Evolutionary conservation across 2,329 filamentous ascomycete genomes (phyloP).

Genomic region (Ophiostoma novo-ulmi): DNA sequence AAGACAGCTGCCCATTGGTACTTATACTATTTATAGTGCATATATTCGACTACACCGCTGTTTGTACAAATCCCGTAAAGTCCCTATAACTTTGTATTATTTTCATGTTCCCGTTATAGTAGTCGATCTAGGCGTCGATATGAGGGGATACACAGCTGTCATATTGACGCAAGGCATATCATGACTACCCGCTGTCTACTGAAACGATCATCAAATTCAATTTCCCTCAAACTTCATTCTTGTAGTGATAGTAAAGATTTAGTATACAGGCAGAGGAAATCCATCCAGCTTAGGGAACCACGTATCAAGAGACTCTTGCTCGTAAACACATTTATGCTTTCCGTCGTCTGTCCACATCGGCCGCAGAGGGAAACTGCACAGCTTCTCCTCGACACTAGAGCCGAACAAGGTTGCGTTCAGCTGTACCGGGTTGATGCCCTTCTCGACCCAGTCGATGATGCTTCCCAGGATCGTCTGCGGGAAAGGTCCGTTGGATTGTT

Average conservation of each 20-base stretch:
- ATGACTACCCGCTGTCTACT: background rate
- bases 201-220: background rate
- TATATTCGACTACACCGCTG: too few species aligned
- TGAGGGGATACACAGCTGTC: background rate
- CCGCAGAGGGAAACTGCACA: background rate
- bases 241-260: background rate
- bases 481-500: background rate
- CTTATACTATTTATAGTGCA: too few species aligned
- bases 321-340: background rate
- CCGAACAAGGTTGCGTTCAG: background rate
- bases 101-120: too few species aligned
- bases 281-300: background rate
- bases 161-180: background rate
- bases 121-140: too few species aligned
- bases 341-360: background rate
- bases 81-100: too few species aligned
- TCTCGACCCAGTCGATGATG: background rate
- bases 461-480: constrained; percentile 1
- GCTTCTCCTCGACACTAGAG: constrained; percentile 7
- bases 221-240: too few species aligned
- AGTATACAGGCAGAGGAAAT: background rate
- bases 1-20: background rate
- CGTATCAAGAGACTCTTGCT: background rate
- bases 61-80: too few species aligned
- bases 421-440: background rate